Conservation (phyloP, 140 eudicot genomes). For the Ambrosia hybrid region DNA sequence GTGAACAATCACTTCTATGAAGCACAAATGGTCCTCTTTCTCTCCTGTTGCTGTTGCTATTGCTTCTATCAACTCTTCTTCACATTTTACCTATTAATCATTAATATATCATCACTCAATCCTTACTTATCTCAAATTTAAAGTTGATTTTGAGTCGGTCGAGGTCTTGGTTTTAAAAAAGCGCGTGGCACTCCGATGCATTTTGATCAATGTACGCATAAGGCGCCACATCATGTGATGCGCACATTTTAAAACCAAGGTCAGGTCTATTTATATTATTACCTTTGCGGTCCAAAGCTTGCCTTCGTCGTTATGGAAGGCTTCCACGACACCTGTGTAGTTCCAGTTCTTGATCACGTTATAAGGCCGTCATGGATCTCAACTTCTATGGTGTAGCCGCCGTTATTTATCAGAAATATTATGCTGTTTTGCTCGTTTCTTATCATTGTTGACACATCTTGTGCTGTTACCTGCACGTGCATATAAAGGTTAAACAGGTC, state of each 20-base stretch:
- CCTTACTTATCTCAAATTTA: too few species aligned
- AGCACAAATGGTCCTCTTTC: conserved; percentile 70
- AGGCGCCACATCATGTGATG: not conserved
- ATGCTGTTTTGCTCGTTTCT: conserved; percentile 54
- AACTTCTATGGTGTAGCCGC: conserved; percentile 67
- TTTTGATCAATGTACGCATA: too few species aligned
- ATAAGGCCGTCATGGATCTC: conserved; percentile 78
- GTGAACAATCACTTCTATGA: conserved; percentile 73
- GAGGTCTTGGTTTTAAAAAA: too few species aligned
- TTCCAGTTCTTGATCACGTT: conserved; percentile 79
- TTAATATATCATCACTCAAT: too few species aligned
- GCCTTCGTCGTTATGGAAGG: conserved; percentile 44
- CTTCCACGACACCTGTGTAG: conserved; percentile 54
- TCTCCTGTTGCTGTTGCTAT: conserved; percentile 57
- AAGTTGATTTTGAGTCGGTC: too few species aligned
- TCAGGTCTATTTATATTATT: not conserved
- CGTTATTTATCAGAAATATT: conserved; percentile 66
- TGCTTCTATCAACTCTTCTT: conserved; percentile 63
- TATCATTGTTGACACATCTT: conserved; percentile 67
- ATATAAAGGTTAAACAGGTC: too few species aligned
- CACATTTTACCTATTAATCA: conserved; percentile 42
- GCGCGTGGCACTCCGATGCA: too few species aligned
- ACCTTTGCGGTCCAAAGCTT: conserved; percentile 70
- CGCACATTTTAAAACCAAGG: not conserved
- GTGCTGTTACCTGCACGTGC: conserved; percentile 52